Percentiles rank a stretch among this genome's conserved stretches.
These are phyloP conservation scores for Hypocrella siamensis DNA, from an alignment of 2,329 filamentous ascomycete genomes.

Conservation along the genomic window DNA sequence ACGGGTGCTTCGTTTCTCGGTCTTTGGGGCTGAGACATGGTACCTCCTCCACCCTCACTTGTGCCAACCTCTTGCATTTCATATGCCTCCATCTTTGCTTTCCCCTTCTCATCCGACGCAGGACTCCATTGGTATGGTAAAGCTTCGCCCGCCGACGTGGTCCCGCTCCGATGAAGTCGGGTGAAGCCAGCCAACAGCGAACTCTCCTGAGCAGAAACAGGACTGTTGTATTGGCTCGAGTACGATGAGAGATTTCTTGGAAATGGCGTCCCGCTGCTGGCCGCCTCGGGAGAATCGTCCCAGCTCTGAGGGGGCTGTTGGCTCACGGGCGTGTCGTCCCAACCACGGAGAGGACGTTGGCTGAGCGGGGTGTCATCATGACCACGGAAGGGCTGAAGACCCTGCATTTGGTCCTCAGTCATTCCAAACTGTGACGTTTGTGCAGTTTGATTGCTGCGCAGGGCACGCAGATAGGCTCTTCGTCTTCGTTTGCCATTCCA, in stretches of 20 bases:
- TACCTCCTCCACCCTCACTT: slow-evolving; percentile 10
- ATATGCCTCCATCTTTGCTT: slow-evolving; percentile 24
- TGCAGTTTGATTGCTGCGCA: slow-evolving; percentile 6
- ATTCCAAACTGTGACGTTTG: slow-evolving; percentile 11
- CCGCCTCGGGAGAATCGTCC: slow-evolving; percentile 36
- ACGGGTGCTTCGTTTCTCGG: slow-evolving; percentile 20
- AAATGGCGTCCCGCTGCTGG: slow-evolving; percentile 21
- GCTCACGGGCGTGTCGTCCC: slow-evolving; percentile 41
- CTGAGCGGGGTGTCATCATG: slow-evolving; percentile 35
- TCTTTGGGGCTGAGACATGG: slow-evolving; percentile 5
- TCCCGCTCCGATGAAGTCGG: too few relatives aligned
- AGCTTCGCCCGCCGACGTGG: too few relatives aligned
- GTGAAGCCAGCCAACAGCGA: not conserved
- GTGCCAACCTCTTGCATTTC: slow-evolving; percentile 27
- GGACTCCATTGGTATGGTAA: not conserved
- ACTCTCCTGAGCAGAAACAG: slow-evolving; percentile 28
- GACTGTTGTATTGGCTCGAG: slow-evolving; percentile 42
- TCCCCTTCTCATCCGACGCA: slow-evolving; percentile 22
- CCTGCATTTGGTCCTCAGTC: slow-evolving; percentile 11
- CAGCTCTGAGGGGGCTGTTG: slow-evolving; percentile 34
- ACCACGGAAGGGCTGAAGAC: slow-evolving; percentile 10
- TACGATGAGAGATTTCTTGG: slow-evolving; percentile 43
- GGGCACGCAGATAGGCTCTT: slow-evolving; percentile 28
- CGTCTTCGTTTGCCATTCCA: slow-evolving; percentile 40
- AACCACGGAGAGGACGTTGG: slow-evolving; percentile 33